phyloP scores from a whole-genome alignment of 768 basidiomycete species.

The Russula sp. region DNA sequence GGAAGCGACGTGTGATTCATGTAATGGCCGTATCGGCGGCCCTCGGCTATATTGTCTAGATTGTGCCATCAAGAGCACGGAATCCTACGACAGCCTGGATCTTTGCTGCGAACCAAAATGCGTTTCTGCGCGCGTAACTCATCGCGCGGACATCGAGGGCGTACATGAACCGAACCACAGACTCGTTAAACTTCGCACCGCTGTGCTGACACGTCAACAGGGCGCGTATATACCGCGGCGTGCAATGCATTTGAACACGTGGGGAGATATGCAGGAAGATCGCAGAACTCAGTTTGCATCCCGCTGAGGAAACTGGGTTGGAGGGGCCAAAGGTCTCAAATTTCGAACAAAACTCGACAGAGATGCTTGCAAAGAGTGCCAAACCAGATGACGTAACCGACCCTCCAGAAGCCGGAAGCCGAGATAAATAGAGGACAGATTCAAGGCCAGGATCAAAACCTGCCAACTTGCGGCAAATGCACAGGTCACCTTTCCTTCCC shows the following conservation, averaged over 20 bases:
- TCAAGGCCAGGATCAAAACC: neutral
- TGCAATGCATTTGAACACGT: slow-evolving; percentile 6
- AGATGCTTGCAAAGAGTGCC: too few species aligned
- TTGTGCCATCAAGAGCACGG: slow-evolving; percentile 30
- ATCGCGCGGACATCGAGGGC: slow-evolving; percentile 27
- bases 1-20: slow-evolving; percentile 33
- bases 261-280: neutral
- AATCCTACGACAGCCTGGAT: slow-evolving; percentile 33
- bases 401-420: too few species aligned
- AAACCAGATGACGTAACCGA: neutral
- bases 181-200: slow-evolving; percentile 34
- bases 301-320: neutral
- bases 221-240: slow-evolving; percentile 4
- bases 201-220: slow-evolving; percentile 15
- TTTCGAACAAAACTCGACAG: neutral
- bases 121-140: slow-evolving; percentile 23
- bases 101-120: slow-evolving; percentile 35
- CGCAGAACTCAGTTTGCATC: neutral
- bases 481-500: slow-evolving; percentile 30
- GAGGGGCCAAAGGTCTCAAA: neutral
- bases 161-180: slow-evolving; percentile 37
- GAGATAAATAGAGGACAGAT: too few species aligned
- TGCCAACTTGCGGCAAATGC: slow-evolving; percentile 31
- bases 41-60: slow-evolving; percentile 37
- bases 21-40: slow-evolving; percentile 34